These are phyloP conservation scores for Vairimorpha ceranae DNA, from an alignment of 371 early-diverging fungal genomes.

Conservation along the genomic window DNA sequence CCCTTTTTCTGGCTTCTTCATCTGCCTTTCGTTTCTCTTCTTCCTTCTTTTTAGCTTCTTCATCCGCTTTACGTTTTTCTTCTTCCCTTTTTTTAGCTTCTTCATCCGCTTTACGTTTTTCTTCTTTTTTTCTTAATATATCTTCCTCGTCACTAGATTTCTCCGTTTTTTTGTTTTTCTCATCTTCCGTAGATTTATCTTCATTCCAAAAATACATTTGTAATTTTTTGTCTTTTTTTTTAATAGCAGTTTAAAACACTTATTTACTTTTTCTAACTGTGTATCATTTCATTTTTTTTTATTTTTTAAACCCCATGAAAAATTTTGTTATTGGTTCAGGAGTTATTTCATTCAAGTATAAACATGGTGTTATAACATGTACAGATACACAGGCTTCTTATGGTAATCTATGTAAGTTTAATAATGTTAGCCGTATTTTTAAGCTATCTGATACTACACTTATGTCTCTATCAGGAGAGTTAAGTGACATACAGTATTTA, in stretches of 20 bases:
- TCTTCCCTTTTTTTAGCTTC: not conserved
- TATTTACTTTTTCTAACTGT: not conserved
- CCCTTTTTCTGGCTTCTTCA: not conserved
- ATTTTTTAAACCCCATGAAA: not conserved
- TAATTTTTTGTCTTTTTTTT: not conserved
- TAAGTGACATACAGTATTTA: conserved; percentile 82
- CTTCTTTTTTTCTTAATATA: not conserved
- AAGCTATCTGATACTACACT: conserved; percentile 73
- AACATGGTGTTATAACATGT: conserved; percentile 89
- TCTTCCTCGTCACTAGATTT: not conserved
- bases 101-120: not conserved
- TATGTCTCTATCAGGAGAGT: conserved; percentile 79
- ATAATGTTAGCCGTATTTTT: conserved; percentile 74
- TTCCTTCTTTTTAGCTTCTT: not conserved
- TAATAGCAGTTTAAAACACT: not conserved
- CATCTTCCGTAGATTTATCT: not conserved
- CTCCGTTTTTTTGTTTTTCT: not conserved
- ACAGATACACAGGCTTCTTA: conserved; percentile 87
- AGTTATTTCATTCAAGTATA: conserved; percentile 70
- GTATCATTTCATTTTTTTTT: not conserved
- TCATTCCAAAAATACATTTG: not conserved
- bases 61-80: not conserved
- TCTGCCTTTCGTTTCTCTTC: not conserved
- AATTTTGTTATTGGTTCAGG: conserved; percentile 36
- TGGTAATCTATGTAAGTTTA: conserved; percentile 84